These are phyloP conservation scores for Dalechampia spathulata DNA, from an alignment of 441 rosid species.

Conservation along the genomic window DNA sequence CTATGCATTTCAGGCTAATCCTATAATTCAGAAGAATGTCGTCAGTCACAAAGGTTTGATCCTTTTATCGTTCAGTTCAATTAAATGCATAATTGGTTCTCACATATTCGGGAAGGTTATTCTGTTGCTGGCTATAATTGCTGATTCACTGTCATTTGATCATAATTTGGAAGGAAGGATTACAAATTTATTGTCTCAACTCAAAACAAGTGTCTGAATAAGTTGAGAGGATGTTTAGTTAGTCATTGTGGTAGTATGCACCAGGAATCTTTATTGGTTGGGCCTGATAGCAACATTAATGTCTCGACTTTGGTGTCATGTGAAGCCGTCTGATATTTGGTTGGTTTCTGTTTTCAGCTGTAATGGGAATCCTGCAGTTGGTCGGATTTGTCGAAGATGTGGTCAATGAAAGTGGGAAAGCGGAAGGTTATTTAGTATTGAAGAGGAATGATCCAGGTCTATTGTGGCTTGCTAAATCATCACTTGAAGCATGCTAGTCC, in stretches of 20 bases:
- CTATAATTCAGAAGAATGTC: conserved; percentile 55
- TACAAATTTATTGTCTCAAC: too few species aligned
- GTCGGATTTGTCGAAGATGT: conserved; percentile 77
- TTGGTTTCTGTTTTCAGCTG: conserved; percentile 42
- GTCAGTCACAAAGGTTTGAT: conserved; percentile 51
- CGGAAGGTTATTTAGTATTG: conserved; percentile 61
- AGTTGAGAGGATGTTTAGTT: too few species aligned
- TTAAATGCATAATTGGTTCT: neutral
- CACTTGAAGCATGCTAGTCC: conserved; percentile 49
- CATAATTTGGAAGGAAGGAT: too few species aligned
- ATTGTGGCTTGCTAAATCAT: conserved; percentile 89
- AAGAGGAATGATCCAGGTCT: conserved; percentile 89
- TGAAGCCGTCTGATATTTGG: neutral
- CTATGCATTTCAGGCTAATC: conserved; percentile 65
- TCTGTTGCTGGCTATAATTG: neutral
- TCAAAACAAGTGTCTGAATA: too few species aligned
- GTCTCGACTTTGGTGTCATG: neutral
- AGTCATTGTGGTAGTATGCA: too few species aligned
- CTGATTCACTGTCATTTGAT: too few species aligned
- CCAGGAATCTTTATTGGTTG: too few species aligned
- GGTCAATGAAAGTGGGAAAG: conserved; percentile 36
- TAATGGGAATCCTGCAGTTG: conserved; percentile 62
- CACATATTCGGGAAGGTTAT: neutral
- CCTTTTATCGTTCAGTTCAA: neutral
- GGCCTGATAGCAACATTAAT: too few species aligned